phyloP scores from a whole-genome alignment of 495 filamentous ascomycete genomes.

The Aspergillus saccharolyticus region DNA sequence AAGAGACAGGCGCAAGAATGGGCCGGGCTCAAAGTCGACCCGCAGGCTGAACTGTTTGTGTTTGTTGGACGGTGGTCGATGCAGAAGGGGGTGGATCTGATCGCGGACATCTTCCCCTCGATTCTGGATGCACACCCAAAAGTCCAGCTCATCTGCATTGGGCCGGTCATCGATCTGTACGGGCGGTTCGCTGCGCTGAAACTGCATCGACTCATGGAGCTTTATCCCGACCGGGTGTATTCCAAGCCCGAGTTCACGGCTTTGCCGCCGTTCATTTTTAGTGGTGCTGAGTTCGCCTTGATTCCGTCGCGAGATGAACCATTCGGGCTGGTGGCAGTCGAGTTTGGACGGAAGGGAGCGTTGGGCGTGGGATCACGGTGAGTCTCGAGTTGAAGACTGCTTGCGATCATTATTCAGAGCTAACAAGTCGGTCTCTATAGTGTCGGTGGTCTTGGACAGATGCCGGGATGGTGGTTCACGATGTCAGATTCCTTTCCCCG shows the following conservation, averaged over 20 bases:
- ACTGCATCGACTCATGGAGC: slow-evolving; percentile 61
- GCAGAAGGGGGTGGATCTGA: slow-evolving; percentile 72
- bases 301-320: slow-evolving; percentile 75
- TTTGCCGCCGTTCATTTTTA: slow-evolving; percentile 68
- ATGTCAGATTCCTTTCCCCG: slow-evolving; percentile 18
- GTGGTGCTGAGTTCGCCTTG: slow-evolving; percentile 69
- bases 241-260: slow-evolving; percentile 71
- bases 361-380: slow-evolving; percentile 62
- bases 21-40: slow-evolving; percentile 60
- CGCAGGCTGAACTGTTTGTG: slow-evolving; percentile 65
- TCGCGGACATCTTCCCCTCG: slow-evolving; percentile 69
- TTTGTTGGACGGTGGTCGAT: slow-evolving; percentile 74
- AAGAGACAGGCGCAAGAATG: slow-evolving; percentile 68
- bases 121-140: slow-evolving; percentile 60
- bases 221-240: slow-evolving; percentile 65
- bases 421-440: background rate
- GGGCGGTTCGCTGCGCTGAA: slow-evolving; percentile 71
- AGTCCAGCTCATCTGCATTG: slow-evolving; percentile 63
- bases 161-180: slow-evolving; percentile 71
- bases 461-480: slow-evolving; percentile 69
- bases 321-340: slow-evolving; percentile 71
- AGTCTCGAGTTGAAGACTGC: background rate
- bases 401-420: background rate
- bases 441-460: slow-evolving; percentile 62
- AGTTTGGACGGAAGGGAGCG: slow-evolving; percentile 72